Base-by-base conservation (phyloP, 2,329 filamentous ascomycete genomes). In the Fusarium sp. region DNA sequence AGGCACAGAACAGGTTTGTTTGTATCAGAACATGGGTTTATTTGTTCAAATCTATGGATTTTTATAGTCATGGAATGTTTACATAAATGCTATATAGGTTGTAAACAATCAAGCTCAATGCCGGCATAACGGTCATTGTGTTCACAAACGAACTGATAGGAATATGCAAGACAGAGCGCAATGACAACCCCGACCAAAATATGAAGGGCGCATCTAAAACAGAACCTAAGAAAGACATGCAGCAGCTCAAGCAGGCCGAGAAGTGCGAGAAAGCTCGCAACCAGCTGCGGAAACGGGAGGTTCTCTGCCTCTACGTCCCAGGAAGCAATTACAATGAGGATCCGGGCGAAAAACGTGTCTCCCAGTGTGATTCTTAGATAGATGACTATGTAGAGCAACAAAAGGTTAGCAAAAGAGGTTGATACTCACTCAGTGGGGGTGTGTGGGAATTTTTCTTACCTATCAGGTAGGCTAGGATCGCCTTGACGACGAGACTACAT, bases 21-120 rank as follows among this genome's bases (percentile, higher is more conserved):
- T 52, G 27, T 52, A 20, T 52, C 6, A 52, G 47, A 31, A 63
- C 50, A 70, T 37, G 54, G 54, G 18, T 61, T 7, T 31, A 52
- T 52, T 31, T n/a, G 18, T 4, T 52, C 27, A 20, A 27, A 27
- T 52, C n/a, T 52, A 52, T 52, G 27, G 14, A n/a, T 20, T 31
- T 11, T 6, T 10, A 10, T 10, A 29, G 3, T 29, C 29, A 29
- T 29, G 29, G 9, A 29, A 29, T 29, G 29, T 27, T 29, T 10
- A 29, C 29, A 29, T 2, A 10, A 29, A 29, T 9, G 29, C 10
- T 29, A 2, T 29, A 29, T 29, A 29, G 27, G 27, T 29, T 29
- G 29, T 29, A 29, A 29, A 10, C 29, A 29, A 29, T 29, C 29
- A 29, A 52, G 11, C 11, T 14, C 2, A 2, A 52, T 29, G 27